Evolutionary conservation across 352 stramenopile genomes (phyloP).

Genomic region (Phytopythium vexans): DNA sequence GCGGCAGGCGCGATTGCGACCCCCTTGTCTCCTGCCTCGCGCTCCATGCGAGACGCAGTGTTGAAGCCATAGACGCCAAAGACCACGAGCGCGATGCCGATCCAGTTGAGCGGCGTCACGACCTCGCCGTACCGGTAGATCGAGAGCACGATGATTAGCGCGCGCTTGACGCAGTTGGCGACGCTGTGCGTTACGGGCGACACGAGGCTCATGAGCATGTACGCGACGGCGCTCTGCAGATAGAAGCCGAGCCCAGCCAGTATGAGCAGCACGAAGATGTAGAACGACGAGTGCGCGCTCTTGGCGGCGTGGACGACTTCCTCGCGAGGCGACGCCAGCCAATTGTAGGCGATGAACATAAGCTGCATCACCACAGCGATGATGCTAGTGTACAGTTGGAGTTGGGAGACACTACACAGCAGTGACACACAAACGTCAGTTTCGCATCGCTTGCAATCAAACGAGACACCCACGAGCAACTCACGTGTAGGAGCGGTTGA

Average conservation of each 20-base stretch:
- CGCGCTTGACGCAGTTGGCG: slow-evolving; percentile 89
- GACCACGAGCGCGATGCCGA: slow-evolving; percentile 86
- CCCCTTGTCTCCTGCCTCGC: slow-evolving; percentile 21
- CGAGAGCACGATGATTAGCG: slow-evolving; percentile 88
- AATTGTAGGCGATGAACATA: slow-evolving; percentile 73
- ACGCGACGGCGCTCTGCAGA: slow-evolving; percentile 88
- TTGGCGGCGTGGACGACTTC: slow-evolving; percentile 16
- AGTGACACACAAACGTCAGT: slow-evolving; percentile 3
- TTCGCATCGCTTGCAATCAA: not conserved
- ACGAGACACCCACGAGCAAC: slow-evolving; percentile 6
- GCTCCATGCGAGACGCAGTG: slow-evolving; percentile 56
- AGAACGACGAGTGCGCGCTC: slow-evolving; percentile 31
- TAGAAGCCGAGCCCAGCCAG: slow-evolving; percentile 85
- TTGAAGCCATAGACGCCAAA: slow-evolving; percentile 89
- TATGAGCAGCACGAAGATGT: slow-evolving; percentile 51
- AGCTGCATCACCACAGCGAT: slow-evolving; percentile 83
- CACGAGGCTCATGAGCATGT: slow-evolving; percentile 90
- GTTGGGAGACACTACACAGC: slow-evolving; percentile 55
- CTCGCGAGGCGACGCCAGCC: slow-evolving; percentile 35
- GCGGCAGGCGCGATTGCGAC: slow-evolving; percentile 26
- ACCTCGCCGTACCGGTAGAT: slow-evolving; percentile 89
- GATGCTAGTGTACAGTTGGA: slow-evolving; percentile 90
- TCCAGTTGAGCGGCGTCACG: slow-evolving; percentile 79
- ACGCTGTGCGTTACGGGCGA: slow-evolving; percentile 90
- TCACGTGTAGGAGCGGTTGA: slow-evolving; percentile 80